Evolutionary conservation across 192 early-diverging fungal species (phyloP), one percentile per base, ranked within the genome.

Genomic region (Linnemannia schmuckeri): DNA sequence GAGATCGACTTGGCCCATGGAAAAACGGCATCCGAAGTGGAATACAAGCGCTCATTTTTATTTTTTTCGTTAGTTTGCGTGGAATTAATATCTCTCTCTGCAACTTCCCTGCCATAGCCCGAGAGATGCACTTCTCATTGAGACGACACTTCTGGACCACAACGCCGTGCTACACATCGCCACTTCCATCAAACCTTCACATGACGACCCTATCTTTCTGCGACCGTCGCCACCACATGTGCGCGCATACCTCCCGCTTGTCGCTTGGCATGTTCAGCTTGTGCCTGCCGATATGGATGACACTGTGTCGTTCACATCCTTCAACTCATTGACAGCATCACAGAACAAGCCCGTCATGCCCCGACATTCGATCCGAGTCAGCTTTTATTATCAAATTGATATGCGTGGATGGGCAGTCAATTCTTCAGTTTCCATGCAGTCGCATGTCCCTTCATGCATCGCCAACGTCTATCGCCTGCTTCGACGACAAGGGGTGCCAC

Each of bases 371-470:
- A 83, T 88, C 35, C 82, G 88, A n/a, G 88, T 88, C 78, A 84
- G 82, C 30, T 88, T 88, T 71, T 88, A 88, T 30, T 88, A 88
- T 72, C 88, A 88, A 75, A 81, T 88, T 24, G 88, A 88, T 33
- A 81, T 88, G 82, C 79, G 82, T 18, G 81, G 88, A 30, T 88
- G 88, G 88, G 81, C 88, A 0, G 82, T 83, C 57, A 88, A 88
- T 24, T 88, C 88, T 13, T 88, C 88, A 10, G 82, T 83, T 37
- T 88, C 88, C 1, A 79, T 88, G 88, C 82, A 83, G 66, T 84
- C 88, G 4, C 88, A 88, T 49, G 88, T 88, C 4, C 88, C 88
- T 24, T 84, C 82, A 12, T 88, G 88, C 42, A 88, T 88, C 44
- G 82, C 88, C 72, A 84, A 81, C 38, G 78, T 88, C 2, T 84